These are phyloP conservation scores for Plasmopara halstedii DNA, from an alignment of 352 stramenopile species.

Conservation along the genomic window DNA sequence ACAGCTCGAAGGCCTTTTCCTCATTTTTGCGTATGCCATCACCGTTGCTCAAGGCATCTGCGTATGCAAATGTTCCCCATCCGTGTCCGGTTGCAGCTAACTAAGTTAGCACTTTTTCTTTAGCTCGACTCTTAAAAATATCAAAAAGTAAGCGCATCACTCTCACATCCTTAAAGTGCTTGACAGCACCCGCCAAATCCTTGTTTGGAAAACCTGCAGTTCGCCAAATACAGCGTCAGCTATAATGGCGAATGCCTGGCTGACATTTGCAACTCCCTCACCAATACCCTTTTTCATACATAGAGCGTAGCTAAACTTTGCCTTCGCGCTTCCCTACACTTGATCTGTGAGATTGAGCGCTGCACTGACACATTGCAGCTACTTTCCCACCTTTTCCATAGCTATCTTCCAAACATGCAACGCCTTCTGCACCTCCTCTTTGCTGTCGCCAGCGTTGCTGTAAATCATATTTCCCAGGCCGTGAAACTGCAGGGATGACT, in stretches of 20 bases:
- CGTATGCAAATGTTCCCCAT: slow-evolving; percentile 78
- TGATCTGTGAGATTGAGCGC: background rate
- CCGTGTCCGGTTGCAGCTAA: slow-evolving; percentile 49
- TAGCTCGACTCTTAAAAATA: background rate
- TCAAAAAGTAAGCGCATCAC: background rate
- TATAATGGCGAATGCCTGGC: background rate
- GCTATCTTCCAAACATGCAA: slow-evolving; percentile 73
- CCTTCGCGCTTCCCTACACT: slow-evolving; percentile 55
- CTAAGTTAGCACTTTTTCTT: slow-evolving; percentile 16
- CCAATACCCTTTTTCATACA: slow-evolving; percentile 77
- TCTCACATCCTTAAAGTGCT: slow-evolving; percentile 68
- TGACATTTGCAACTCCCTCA: slow-evolving; percentile 5
- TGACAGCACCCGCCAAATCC: slow-evolving; percentile 41
- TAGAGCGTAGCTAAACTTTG: slow-evolving; percentile 81
- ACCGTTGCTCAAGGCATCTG: slow-evolving; percentile 62
- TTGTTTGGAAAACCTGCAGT: slow-evolving; percentile 45
- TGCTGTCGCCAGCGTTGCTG: slow-evolving; percentile 56
- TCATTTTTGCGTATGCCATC: slow-evolving; percentile 69
- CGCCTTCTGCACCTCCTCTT: slow-evolving; percentile 60
- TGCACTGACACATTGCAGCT: background rate
- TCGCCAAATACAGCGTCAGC: background rate
- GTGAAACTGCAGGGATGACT: slow-evolving; percentile 53
- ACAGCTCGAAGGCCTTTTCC: slow-evolving; percentile 76
- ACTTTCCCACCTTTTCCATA: slow-evolving; percentile 52
- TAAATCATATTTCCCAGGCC: slow-evolving; percentile 81